phyloP scores from a whole-genome alignment of 2,329 filamentous ascomycete genomes.

The Monilinia aucupariae region DNA sequence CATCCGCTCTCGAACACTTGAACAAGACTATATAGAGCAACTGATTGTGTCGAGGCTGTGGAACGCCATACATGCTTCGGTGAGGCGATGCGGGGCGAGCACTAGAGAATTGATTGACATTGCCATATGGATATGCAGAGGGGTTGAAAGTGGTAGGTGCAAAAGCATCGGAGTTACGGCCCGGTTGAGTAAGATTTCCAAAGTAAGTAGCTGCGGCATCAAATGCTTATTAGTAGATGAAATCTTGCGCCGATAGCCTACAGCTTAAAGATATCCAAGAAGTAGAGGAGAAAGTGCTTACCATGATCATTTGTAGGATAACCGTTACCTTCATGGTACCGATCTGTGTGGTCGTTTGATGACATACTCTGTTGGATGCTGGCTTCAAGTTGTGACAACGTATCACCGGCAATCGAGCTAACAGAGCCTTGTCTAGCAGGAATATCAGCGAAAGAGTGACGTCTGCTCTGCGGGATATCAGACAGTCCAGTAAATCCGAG shows the following conservation, averaged over 20 bases:
- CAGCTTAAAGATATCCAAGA: background rate
- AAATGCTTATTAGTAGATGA: slow-evolving; percentile 24
- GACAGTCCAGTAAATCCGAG: slow-evolving; percentile 57
- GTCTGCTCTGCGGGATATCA: slow-evolving; percentile 66
- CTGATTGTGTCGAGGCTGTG: slow-evolving; percentile 60
- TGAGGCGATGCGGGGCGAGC: slow-evolving; percentile 54
- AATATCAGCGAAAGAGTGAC: slow-evolving; percentile 73
- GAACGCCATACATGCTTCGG: slow-evolving; percentile 55
- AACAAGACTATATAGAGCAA: slow-evolving; percentile 86
- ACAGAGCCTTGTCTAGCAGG: slow-evolving; percentile 60
- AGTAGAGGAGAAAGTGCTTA: slow-evolving; percentile 24
- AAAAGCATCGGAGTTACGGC: slow-evolving; percentile 27
- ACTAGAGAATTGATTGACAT: slow-evolving; percentile 26
- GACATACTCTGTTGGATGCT: slow-evolving; percentile 30
- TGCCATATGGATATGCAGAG: slow-evolving; percentile 29
- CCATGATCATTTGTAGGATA: slow-evolving; percentile 35
- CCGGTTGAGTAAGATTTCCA: slow-evolving; percentile 28
- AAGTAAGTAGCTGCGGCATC: slow-evolving; percentile 34
- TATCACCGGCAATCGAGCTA: slow-evolving; percentile 51
- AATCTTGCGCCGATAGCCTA: slow-evolving; percentile 11
- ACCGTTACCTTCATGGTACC: slow-evolving; percentile 31
- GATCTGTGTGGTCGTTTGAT: slow-evolving; percentile 29
- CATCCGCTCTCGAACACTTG: slow-evolving; percentile 91
- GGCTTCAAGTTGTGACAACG: slow-evolving; percentile 37
- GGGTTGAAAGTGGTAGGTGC: slow-evolving; percentile 20